Evolutionary conservation across 257 asterid species (phyloP), one percentile per base, ranked within the genome.

Genomic region (Parsonsia alboflavescens): DNA sequence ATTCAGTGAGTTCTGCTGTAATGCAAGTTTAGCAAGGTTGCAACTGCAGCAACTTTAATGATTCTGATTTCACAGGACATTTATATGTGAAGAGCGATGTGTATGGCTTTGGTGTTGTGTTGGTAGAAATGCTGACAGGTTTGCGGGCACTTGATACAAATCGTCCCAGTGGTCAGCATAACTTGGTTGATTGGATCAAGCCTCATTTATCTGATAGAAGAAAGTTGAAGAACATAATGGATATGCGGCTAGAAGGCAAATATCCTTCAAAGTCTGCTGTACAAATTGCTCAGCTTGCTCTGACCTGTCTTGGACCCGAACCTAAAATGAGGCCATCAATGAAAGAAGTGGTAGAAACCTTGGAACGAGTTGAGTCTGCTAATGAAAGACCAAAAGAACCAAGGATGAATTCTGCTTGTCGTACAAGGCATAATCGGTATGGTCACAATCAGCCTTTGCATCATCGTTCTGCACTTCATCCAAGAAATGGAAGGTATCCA

Each of bases 71-170:
- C 30, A 73, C 86, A 85, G 96, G 96, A 21, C 96, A 90, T 68
- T 77, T 90, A 72, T 85, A 87, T 15, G 89, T 88, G 70, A 88
- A 90, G 86, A 90, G 96, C 59, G 96, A 90, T 1, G 96, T 90
- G 24, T 90, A 87, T 62, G 89, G 90, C 12, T 90, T 88, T 68
- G 96, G 96, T 5, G 90, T 90, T 22, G 91, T 89, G 15, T 41
- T 90, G 70, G 89, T 89, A 42, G 96, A 90, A 68, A 84, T 90
- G 84, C 84, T 90, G 1, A 90, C 96, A 6, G 96, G 93, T 6
- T 61, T 90, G 30, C 82, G 90, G 30, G 85, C 90, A 2, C 81
- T 90, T 9, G 95, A 90, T 75, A 7, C 74, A 3, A 83, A 42
- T 50, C 93, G 97, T 15, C 95, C 95, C 7, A 48, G 46, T 3